Evolutionary conservation across 305 asterid genomes (phyloP).

Genomic region (Solanum chacoense): DNA sequence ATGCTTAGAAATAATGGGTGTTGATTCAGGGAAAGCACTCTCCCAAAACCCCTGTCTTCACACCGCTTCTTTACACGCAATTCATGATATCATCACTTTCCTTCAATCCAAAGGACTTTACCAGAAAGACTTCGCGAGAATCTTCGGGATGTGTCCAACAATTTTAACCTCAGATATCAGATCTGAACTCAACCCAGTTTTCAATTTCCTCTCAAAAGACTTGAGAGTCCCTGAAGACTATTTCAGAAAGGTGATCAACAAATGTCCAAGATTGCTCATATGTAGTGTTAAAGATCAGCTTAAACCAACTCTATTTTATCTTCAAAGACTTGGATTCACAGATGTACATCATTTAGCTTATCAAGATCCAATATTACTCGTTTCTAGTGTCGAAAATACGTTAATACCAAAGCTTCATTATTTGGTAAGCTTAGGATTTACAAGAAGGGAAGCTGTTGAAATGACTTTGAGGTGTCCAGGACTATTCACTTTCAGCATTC

Average conservation of each 20-base stretch:
- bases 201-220: slow-evolving; percentile 48
- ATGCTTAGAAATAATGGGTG: slow-evolving; percentile 88
- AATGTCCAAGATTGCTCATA: slow-evolving; percentile 58
- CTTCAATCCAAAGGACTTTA: slow-evolving; percentile 80
- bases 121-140: slow-evolving; percentile 65
- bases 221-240: slow-evolving; percentile 54
- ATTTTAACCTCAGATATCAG: slow-evolving; percentile 57
- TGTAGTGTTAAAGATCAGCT: slow-evolving; percentile 64
- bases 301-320: slow-evolving; percentile 71
- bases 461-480: slow-evolving; percentile 83
- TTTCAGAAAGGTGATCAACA: slow-evolving; percentile 52
- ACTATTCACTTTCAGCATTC: slow-evolving; percentile 67
- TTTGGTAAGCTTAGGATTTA: slow-evolving; percentile 43
- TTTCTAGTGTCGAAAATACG: slow-evolving; percentile 73
- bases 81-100: slow-evolving; percentile 55
- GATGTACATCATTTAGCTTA: slow-evolving; percentile 48
- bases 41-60: slow-evolving; percentile 62
- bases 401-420: slow-evolving; percentile 62
- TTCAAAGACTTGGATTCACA: slow-evolving; percentile 55
- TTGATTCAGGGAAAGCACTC: slow-evolving; percentile 72
- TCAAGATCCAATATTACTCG: slow-evolving; percentile 63
- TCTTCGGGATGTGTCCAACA: slow-evolving; percentile 79
- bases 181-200: slow-evolving; percentile 58
- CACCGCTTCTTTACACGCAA: slow-evolving; percentile 44
- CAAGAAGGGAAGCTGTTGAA: slow-evolving; percentile 40